Evolutionary conservation across 495 filamentous ascomycete species (phyloP).

Genomic region (Trichoderma parareesei): DNA sequence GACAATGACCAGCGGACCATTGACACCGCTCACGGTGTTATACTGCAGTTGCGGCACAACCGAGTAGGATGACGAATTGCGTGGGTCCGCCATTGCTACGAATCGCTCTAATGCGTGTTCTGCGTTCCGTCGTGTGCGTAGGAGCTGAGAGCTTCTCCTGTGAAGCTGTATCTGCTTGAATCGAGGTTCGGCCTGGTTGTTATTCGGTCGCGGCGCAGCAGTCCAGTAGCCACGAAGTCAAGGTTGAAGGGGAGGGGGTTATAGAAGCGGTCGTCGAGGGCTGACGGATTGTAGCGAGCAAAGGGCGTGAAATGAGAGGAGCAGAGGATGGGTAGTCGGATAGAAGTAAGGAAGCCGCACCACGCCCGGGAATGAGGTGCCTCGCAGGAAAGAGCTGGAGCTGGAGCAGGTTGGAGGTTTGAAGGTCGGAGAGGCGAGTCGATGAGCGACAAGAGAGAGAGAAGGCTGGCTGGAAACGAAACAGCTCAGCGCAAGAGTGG

Average conservation of each 20-base stretch:
- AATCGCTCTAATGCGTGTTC: not conserved
- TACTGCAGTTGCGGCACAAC: slow-evolving; percentile 84
- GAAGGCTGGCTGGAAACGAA: not conserved
- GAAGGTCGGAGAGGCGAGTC: not conserved
- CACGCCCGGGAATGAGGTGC: not conserved
- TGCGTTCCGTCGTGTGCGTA: not conserved
- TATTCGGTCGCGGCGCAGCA: not conserved
- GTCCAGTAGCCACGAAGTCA: not conserved
- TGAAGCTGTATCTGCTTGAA: not conserved
- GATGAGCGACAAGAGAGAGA: not conserved
- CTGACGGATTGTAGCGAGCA: not conserved
- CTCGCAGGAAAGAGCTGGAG: not conserved
- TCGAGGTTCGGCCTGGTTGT: too few species aligned
- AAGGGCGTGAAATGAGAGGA: not conserved
- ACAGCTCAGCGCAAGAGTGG: not conserved
- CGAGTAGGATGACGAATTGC: slow-evolving; percentile 62
- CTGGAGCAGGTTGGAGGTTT: not conserved
- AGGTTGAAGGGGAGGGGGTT: not conserved
- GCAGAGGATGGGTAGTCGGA: not conserved
- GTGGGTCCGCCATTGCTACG: slow-evolving; percentile 61
- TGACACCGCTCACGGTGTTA: slow-evolving; percentile 97
- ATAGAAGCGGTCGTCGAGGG: not conserved
- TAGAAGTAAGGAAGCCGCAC: not conserved
- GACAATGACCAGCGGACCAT: slow-evolving; percentile 93
- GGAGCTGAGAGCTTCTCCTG: not conserved